These are phyloP conservation scores for Thermothelomyces thermophilus DNA, from an alignment of 2,329 filamentous ascomycete genomes.

Conservation along the genomic window DNA sequence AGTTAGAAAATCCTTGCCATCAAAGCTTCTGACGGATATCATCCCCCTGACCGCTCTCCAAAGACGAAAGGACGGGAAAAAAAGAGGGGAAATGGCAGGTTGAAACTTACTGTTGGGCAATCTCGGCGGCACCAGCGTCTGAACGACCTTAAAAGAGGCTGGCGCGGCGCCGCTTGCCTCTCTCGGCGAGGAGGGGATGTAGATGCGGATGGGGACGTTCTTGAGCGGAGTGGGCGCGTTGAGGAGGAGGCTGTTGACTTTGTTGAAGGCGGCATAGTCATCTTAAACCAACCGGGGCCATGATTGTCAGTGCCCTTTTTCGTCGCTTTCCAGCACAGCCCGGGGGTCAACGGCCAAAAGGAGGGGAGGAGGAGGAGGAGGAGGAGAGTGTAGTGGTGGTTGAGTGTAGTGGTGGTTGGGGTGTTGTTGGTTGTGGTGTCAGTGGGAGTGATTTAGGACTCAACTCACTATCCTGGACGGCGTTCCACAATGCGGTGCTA, in stretches of 20 bases:
- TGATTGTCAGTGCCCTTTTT: not conserved
- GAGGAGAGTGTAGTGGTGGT: no score
- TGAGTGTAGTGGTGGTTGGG: no score
- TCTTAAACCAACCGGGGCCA: conserved; percentile 40
- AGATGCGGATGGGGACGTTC: conserved; percentile 82
- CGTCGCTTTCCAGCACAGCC: not conserved
- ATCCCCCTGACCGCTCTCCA: no score
- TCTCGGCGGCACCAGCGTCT: conserved; percentile 59
- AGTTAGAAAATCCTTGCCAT: not conserved
- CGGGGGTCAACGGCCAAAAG: not conserved
- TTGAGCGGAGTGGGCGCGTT: conserved; percentile 67
- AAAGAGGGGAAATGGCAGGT: not conserved
- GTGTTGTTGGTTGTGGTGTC: no score
- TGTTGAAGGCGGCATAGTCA: conserved; percentile 64
- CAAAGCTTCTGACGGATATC: no score
- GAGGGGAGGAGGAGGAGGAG: not conserved
- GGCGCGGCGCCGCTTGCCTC: conserved; percentile 26
- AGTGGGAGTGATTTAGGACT: no score
- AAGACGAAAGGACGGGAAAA: no score
- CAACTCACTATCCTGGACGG: conserved; percentile 62
- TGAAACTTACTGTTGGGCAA: conserved; percentile 31
- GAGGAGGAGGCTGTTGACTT: conserved; percentile 70
- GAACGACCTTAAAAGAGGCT: conserved; percentile 64
- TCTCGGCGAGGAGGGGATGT: conserved; percentile 64
- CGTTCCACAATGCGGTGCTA: conserved; percentile 74